These are phyloP conservation scores for Platismatia glauca DNA, from an alignment of 495 filamentous ascomycete genomes.

Conservation along the genomic window DNA sequence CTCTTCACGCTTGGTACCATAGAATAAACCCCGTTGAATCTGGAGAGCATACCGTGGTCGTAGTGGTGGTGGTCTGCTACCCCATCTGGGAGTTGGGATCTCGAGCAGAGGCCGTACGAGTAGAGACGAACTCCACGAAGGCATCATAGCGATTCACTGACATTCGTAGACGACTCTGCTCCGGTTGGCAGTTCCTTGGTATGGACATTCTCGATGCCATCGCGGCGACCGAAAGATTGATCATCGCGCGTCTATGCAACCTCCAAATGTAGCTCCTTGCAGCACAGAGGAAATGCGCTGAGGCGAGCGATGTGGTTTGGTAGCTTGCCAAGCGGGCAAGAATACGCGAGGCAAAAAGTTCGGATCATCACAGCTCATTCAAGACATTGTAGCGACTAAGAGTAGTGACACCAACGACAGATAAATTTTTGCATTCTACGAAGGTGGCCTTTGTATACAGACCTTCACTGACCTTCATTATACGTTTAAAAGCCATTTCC, in stretches of 20 bases:
- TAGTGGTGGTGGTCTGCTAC: neutral
- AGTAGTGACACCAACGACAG: neutral
- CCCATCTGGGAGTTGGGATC: neutral
- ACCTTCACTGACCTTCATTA: neutral
- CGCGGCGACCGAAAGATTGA: neutral
- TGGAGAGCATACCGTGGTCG: neutral
- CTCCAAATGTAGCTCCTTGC: neutral
- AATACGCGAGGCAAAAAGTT: slow-evolving; percentile 1
- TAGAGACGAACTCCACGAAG: too few species aligned
- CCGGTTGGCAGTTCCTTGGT: neutral
- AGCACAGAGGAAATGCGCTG: too few species aligned
- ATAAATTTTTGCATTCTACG: too few species aligned
- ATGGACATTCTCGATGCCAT: neutral
- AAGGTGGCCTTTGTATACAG: neutral
- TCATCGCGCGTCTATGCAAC: neutral
- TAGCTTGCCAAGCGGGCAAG: neutral
- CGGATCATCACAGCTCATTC: neutral
- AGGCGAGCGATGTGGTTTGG: neutral
- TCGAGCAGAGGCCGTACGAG: neutral
- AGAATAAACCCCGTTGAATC: neutral
- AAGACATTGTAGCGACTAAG: neutral
- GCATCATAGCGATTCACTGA: neutral
- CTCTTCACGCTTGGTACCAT: neutral
- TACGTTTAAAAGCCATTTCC: neutral
- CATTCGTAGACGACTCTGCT: neutral